These are phyloP conservation scores for Suillus hirtellus DNA, from an alignment of 768 basidiomycete species.

Conservation along the genomic window DNA sequence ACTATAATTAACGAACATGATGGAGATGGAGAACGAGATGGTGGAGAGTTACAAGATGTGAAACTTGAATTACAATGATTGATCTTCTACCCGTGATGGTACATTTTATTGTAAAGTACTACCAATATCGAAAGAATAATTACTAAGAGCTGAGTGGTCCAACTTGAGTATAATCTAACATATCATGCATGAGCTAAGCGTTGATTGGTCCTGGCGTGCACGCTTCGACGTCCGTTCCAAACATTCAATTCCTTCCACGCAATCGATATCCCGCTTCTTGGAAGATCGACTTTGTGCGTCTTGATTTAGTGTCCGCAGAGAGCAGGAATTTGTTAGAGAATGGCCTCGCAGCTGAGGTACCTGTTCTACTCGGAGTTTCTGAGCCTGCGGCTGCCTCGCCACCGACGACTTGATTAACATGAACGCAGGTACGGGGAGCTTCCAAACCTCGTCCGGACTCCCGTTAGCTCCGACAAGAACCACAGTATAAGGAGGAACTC, in stretches of 20 bases:
- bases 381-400: conserved; percentile 4
- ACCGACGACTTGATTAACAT: conserved; percentile 7
- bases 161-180: conserved; percentile 4
- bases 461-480: conserved; percentile 6
- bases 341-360: conserved; percentile 6
- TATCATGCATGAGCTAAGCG: conserved; percentile 1
- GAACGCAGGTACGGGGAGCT: conserved; percentile 2
- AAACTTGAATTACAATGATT: background rate
- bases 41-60: conserved; percentile 27
- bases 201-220: background rate
- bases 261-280: conserved; percentile 4
- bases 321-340: background rate
- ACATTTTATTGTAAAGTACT: background rate
- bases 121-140: background rate
- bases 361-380: conserved; percentile 6
- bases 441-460: conserved; percentile 5
- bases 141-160: background rate
- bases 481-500: conserved; percentile 2
- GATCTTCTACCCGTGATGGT: background rate
- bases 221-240: background rate
- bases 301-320: background rate
- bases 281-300: background rate
- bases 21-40: conserved; percentile 42
- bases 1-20: conserved; percentile 78
- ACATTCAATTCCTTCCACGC: background rate